Conservation (phyloP, 1,284 basidiomycete genomes). For the Apiotrichum montevideense region DNA sequence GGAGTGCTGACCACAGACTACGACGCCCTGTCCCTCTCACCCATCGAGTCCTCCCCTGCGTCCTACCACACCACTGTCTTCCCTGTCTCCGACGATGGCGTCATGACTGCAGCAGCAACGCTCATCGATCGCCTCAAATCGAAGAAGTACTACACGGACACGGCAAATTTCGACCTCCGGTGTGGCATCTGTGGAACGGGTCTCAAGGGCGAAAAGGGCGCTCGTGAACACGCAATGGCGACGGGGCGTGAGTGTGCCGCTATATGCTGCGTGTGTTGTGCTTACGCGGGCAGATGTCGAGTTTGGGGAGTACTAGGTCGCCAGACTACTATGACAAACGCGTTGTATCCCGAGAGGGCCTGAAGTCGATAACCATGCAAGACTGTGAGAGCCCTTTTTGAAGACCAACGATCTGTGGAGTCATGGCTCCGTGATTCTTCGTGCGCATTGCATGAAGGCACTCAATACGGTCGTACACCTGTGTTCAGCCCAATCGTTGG, state of each 20-base stretch:
- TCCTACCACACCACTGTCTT: conserved; percentile 88
- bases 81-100: conserved; percentile 55
- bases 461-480: too few relatives aligned
- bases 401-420: too few relatives aligned
- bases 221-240: conserved; percentile 71
- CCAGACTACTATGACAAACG: too few relatives aligned
- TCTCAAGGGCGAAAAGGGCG: conserved; percentile 86
- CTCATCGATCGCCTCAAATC: conserved; percentile 65
- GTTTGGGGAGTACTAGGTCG: conserved; percentile 73
- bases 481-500: too few relatives aligned
- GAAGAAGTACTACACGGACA: conserved; percentile 82
- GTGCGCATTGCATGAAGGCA: too few relatives aligned
- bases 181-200: conserved; percentile 53
- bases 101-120: conserved; percentile 62
- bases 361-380: too few relatives aligned
- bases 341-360: too few relatives aligned
- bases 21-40: conserved; percentile 78
- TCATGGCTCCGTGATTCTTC: too few relatives aligned
- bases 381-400: too few relatives aligned
- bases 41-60: conserved; percentile 61
- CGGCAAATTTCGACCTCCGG: conserved; percentile 77
- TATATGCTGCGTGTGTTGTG: too few relatives aligned
- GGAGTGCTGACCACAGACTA: conserved; percentile 54
- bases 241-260: conserved; percentile 64
- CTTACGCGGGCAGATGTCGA: conserved; percentile 43